Percentiles rank a stretch among this genome's conserved stretches.
phyloP scores from a whole-genome alignment of 2,329 filamentous ascomycete genomes.

The Neonectria sp. region DNA sequence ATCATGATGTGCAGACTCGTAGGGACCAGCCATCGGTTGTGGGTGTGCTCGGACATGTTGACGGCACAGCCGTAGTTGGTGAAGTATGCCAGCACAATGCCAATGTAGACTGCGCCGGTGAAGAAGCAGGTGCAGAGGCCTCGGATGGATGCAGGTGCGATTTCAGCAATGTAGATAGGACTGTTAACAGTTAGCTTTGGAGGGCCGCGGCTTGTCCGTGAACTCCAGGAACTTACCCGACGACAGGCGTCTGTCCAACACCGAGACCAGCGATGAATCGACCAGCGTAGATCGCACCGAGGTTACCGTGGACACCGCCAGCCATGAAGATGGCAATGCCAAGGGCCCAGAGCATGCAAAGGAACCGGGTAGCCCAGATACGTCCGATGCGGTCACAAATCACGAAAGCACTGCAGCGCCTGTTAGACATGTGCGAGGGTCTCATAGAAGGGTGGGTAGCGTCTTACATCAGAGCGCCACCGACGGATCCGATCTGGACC shows the following conservation, averaged over 20 bases:
- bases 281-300: constrained; percentile 74
- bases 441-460: too few relatives aligned
- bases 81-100: constrained; percentile 86
- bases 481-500: constrained; percentile 85
- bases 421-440: not conserved
- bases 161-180: constrained; percentile 81
- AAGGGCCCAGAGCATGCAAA: constrained; percentile 70
- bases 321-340: constrained; percentile 73
- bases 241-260: constrained; percentile 77
- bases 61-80: constrained; percentile 74
- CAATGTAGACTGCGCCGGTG: constrained; percentile 76
- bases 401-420: constrained; percentile 65
- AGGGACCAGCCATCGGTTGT: constrained; percentile 74
- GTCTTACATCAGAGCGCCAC: constrained; percentile 72
- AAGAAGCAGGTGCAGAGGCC: constrained; percentile 78
- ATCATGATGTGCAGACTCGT: constrained; percentile 86
- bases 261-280: constrained; percentile 77
- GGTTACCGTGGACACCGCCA: constrained; percentile 63
- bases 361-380: constrained; percentile 72
- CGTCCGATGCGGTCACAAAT: constrained; percentile 74
- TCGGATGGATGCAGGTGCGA: constrained; percentile 77
- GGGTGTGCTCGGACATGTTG: constrained; percentile 62
- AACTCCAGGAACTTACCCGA: constrained; percentile 65
- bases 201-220: too few relatives aligned
- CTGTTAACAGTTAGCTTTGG: constrained; percentile 37